phyloP scores from a whole-genome alignment of 768 basidiomycete genomes.

The Kondoa subrosea region DNA sequence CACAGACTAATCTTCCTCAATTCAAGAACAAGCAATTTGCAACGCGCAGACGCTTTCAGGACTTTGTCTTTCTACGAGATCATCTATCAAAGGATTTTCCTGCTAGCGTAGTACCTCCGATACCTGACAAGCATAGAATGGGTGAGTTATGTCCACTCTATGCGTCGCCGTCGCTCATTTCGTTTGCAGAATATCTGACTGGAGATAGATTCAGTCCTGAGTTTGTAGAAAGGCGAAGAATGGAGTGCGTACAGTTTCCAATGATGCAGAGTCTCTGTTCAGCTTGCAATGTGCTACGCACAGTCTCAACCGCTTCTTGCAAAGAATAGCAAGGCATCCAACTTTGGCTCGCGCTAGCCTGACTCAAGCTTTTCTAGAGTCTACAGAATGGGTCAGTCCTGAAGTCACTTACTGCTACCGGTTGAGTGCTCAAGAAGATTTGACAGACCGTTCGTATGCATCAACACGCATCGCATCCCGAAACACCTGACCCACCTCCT shows the following conservation, averaged over 20 bases:
- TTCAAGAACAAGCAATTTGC: constrained; percentile 61
- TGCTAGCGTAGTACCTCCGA: constrained; percentile 89
- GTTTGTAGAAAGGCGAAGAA: constrained; percentile 79
- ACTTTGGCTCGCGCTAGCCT: constrained; percentile 80
- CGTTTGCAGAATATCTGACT: constrained; percentile 68
- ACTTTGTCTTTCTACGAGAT: constrained; percentile 84
- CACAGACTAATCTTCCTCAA: constrained; percentile 72
- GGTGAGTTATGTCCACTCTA: constrained; percentile 41
- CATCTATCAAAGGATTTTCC: constrained; percentile 81
- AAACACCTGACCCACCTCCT: constrained; percentile 97
- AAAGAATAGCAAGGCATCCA: constrained; percentile 80
- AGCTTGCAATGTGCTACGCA: not conserved
- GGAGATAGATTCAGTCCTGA: constrained; percentile 94
- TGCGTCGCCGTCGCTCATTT: not conserved
- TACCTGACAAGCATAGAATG: constrained; percentile 90
- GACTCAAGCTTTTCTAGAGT: constrained; percentile 85
- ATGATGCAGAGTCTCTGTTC: not conserved
- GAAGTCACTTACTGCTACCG: not conserved
- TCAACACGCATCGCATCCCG: constrained; percentile 54
- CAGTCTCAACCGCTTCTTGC: constrained; percentile 81
- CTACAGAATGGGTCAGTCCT: constrained; percentile 82
- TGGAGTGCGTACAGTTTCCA: constrained; percentile 21
- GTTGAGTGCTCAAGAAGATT: not conserved
- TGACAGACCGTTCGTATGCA: constrained; percentile 16
- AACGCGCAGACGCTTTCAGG: constrained; percentile 77